phyloP scores from a whole-genome alignment of 768 basidiomycete species.

The Pleurotus platypus region DNA sequence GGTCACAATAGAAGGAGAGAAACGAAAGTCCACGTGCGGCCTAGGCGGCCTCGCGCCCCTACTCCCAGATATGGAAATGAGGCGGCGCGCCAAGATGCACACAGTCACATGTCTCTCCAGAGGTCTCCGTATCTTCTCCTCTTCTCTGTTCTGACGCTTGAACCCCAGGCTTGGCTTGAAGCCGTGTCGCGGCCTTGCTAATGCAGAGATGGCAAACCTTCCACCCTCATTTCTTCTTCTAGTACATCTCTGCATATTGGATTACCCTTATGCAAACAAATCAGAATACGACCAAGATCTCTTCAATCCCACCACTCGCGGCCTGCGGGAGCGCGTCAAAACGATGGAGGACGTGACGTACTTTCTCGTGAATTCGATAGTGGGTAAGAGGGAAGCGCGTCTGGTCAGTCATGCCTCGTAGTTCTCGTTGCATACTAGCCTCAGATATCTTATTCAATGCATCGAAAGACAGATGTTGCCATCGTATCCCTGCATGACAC shows the following conservation, averaged over 20 bases:
- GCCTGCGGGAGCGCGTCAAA: slow-evolving; percentile 47
- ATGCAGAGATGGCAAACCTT: slow-evolving; percentile 13
- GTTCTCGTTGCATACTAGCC: too few relatives aligned
- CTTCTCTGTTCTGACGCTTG: too few relatives aligned
- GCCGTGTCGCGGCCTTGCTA: neutral
- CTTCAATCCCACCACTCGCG: slow-evolving; percentile 39
- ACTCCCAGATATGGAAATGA: too few relatives aligned
- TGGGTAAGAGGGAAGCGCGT: slow-evolving; percentile 27
- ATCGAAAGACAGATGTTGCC: slow-evolving; percentile 33
- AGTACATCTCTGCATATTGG: slow-evolving; percentile 50
- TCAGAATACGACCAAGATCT: slow-evolving; percentile 47
- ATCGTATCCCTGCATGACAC: slow-evolving; percentile 48
- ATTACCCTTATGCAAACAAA: slow-evolving; percentile 43
- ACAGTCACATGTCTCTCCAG: too few relatives aligned
- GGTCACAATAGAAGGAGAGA: too few relatives aligned
- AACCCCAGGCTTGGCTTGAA: too few relatives aligned
- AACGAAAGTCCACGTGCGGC: too few relatives aligned
- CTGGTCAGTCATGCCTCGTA: slow-evolving; percentile 15
- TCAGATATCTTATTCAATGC: neutral
- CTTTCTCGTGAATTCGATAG: slow-evolving; percentile 44
- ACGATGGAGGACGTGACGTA: slow-evolving; percentile 51
- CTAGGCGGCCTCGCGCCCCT: too few relatives aligned
- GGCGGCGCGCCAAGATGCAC: too few relatives aligned
- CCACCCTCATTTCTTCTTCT: slow-evolving; percentile 45
- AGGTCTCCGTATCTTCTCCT: too few relatives aligned